Percentiles rank a stretch among this genome's conserved stretches.
Evolutionary conservation across 2,329 filamentous ascomycete genomes (phyloP).

Genomic region (Colletotrichum musae): DNA sequence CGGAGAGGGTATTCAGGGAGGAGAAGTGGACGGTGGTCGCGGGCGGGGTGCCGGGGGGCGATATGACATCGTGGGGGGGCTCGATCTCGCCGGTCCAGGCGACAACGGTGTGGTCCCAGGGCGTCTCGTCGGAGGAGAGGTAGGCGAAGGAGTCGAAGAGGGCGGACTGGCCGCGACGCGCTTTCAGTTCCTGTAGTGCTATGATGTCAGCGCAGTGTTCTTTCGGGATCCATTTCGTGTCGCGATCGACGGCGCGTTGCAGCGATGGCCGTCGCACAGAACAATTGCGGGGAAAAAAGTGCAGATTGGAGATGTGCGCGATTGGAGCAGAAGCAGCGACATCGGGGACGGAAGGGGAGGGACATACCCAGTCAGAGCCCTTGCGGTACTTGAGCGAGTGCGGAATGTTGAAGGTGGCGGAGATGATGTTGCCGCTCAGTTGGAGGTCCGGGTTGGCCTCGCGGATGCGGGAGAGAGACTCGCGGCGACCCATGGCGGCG

Average conservation of each 20-base stretch:
- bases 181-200: slow-evolving; percentile 75
- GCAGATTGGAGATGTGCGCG: not conserved
- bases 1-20: slow-evolving; percentile 81
- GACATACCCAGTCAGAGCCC: slow-evolving; percentile 72
- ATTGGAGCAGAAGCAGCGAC: not conserved
- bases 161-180: slow-evolving; percentile 89
- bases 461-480: slow-evolving; percentile 70
- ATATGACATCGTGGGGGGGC: slow-evolving; percentile 59
- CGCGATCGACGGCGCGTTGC: no score
- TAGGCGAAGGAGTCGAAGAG: slow-evolving; percentile 93
- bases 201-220: slow-evolving; percentile 35
- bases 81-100: slow-evolving; percentile 95
- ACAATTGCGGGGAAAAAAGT: not conserved
- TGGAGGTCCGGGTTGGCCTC: slow-evolving; percentile 69
- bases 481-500: slow-evolving; percentile 59
- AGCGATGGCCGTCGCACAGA: not conserved
- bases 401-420: slow-evolving; percentile 75
- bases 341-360: not conserved
- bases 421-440: slow-evolving; percentile 77
- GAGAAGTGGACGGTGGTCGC: slow-evolving; percentile 65
- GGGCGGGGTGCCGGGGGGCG: slow-evolving; percentile 64
- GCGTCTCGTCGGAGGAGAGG: slow-evolving; percentile 84
- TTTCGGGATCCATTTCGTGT: not conserved
- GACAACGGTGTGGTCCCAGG: slow-evolving; percentile 93
- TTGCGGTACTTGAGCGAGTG: slow-evolving; percentile 72